Conservation (phyloP, 345 rosid species). For the Diplotaxis tenuifolia region DNA sequence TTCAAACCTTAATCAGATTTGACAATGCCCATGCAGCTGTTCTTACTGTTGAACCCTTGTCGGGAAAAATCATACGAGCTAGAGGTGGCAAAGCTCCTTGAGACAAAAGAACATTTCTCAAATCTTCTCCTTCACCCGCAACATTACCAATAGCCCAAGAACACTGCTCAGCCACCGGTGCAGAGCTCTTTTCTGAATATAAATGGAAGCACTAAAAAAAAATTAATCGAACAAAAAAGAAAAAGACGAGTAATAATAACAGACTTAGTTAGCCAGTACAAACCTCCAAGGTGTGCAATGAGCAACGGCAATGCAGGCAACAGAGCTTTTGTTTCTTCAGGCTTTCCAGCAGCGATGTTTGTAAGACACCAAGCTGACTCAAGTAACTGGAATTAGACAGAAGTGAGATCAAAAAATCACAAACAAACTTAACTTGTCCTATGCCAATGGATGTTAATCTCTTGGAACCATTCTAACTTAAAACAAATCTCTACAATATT, state of each 20-base stretch:
- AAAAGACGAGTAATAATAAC: constrained; percentile 4
- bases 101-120: constrained; percentile 75
- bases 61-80: constrained; percentile 92
- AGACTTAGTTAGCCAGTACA: constrained; percentile 18
- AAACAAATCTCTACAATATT: background rate
- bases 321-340: constrained; percentile 87
- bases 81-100: constrained; percentile 92
- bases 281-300: constrained; percentile 94
- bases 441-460: background rate
- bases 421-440: background rate
- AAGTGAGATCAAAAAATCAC: constrained; percentile 3
- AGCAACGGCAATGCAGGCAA: constrained; percentile 87
- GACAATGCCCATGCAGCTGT: too few species aligned
- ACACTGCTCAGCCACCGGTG: constrained; percentile 92
- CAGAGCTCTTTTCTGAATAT: constrained; percentile 77
- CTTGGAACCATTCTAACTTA: background rate
- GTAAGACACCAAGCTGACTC: constrained; percentile 99
- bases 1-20: too few species aligned
- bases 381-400: constrained; percentile 62
- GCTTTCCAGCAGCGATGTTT: constrained; percentile 93
- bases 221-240: constrained; percentile 1
- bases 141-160: constrained; percentile 98
- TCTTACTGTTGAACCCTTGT: constrained; percentile 88
- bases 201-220: constrained; percentile 20
- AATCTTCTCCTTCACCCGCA: constrained; percentile 95